phyloP scores from a whole-genome alignment of 768 basidiomycete species.

The Boletus rufocinnamomeus region DNA sequence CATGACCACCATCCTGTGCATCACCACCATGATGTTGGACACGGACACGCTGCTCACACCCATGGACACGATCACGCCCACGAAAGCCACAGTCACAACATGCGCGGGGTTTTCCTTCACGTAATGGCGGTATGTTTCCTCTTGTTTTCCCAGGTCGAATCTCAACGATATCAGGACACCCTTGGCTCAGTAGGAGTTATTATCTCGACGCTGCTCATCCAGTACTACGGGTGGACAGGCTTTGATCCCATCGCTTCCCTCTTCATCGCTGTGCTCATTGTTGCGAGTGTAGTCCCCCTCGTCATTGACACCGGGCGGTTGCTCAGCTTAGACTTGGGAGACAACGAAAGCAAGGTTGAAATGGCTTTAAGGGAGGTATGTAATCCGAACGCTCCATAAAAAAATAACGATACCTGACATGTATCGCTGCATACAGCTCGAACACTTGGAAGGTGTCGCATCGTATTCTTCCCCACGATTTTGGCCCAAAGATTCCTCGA shows the following conservation, averaged over 20 bases:
- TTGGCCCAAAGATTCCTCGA: constrained; percentile 92
- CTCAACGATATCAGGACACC: constrained; percentile 63
- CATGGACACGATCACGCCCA: constrained; percentile 57
- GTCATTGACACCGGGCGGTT: constrained; percentile 92
- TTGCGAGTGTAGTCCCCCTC: constrained; percentile 92
- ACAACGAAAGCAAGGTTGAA: constrained; percentile 54
- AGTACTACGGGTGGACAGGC: constrained; percentile 97
- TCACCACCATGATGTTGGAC: constrained; percentile 19
- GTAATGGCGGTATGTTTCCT: constrained; percentile 79
- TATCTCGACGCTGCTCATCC: constrained; percentile 92
- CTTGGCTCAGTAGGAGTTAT: constrained; percentile 98
- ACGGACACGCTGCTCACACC: constrained; percentile 51
- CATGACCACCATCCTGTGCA: constrained; percentile 46
- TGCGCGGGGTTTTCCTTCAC: constrained; percentile 98
- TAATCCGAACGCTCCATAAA: constrained; percentile 1
- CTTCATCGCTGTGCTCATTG: constrained; percentile 94
- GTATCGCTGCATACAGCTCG: constrained; percentile 48
- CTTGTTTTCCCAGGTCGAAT: not conserved
- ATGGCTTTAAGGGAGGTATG: constrained; percentile 65
- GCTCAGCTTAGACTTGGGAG: constrained; percentile 82
- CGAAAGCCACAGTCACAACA: constrained; percentile 95
- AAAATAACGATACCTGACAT: constrained; percentile 2
- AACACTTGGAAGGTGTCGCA: constrained; percentile 73
- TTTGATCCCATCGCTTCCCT: constrained; percentile 98
- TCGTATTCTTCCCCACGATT: constrained; percentile 84